Evolutionary conservation across 129 eudicot genomes (phyloP).

Genomic region (Helianthus annuus): HanXRQr2.0-SUNRISE NC_035448.2:203492365-203492864

Average conservation of each 20-base stretch:
- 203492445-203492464: too few species aligned
- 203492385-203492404: too few species aligned
- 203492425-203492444: too few species aligned
- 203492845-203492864: conserved; percentile 98
- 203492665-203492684: conserved; percentile 72
- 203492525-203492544: too few species aligned
- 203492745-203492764: conserved; percentile 67
- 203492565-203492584: conserved; percentile 67
- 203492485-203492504: too few species aligned
- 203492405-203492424: too few species aligned
- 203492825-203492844: conserved; percentile 81
- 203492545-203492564: not conserved
- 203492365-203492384: too few species aligned
- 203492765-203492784: conserved; percentile 87
- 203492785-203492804: conserved; percentile 92
- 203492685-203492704: conserved; percentile 63
- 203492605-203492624: conserved; percentile 80
- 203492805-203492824: conserved; percentile 93
- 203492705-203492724: conserved; percentile 94
- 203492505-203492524: too few species aligned
- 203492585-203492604: conserved; percentile 79
- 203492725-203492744: conserved; percentile 85
- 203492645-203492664: conserved; percentile 98
- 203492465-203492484: too few species aligned
- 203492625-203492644: conserved; percentile 84